Evolutionary conservation across 805 yeast species (phyloP).

Genomic region (Schwanniomyces yamadae): DNA sequence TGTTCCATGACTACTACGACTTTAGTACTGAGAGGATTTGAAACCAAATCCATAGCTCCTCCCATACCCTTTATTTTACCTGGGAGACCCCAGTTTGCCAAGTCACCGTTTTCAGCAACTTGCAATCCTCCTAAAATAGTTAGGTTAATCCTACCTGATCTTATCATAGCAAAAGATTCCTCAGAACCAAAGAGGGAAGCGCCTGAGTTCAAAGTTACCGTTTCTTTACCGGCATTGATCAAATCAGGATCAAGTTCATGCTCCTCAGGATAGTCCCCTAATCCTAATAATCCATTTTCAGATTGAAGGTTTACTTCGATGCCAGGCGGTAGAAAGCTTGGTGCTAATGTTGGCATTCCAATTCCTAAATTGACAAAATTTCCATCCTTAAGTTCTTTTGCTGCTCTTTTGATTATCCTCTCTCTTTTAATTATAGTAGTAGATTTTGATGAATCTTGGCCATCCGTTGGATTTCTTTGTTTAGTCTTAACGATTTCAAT

Average conservation of each 20-base stretch:
- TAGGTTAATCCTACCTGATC: conserved; percentile 45
- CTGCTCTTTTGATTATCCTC: conserved; percentile 43
- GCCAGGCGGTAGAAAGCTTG: conserved; percentile 34
- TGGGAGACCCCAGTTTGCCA: conserved; percentile 54
- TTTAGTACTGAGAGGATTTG: conserved; percentile 43
- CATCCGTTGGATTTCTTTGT: neutral
- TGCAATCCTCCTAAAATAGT: conserved; percentile 51
- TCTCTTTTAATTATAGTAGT: conserved; percentile 20
- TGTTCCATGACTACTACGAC: conserved; percentile 51
- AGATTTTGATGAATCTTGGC: conserved; percentile 10
- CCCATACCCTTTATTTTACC: conserved; percentile 55
- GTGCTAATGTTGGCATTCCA: conserved; percentile 51
- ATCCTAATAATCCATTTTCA: conserved; percentile 50
- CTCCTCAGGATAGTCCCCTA: conserved; percentile 43
- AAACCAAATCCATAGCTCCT: conserved; percentile 54
- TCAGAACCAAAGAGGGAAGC: conserved; percentile 51
- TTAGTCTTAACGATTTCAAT: conserved; percentile 34
- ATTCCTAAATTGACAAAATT: conserved; percentile 47
- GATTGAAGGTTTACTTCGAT: conserved; percentile 43
- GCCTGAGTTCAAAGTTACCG: conserved; percentile 45
- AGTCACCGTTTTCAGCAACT: conserved; percentile 47
- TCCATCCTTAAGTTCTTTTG: conserved; percentile 45
- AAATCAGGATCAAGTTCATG: conserved; percentile 48
- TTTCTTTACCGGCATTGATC: conserved; percentile 53
- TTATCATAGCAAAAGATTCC: conserved; percentile 50